These are phyloP conservation scores for Beta vulgaris DNA, from an alignment of 148 eudicot species.

Conservation along the genomic window DNA sequence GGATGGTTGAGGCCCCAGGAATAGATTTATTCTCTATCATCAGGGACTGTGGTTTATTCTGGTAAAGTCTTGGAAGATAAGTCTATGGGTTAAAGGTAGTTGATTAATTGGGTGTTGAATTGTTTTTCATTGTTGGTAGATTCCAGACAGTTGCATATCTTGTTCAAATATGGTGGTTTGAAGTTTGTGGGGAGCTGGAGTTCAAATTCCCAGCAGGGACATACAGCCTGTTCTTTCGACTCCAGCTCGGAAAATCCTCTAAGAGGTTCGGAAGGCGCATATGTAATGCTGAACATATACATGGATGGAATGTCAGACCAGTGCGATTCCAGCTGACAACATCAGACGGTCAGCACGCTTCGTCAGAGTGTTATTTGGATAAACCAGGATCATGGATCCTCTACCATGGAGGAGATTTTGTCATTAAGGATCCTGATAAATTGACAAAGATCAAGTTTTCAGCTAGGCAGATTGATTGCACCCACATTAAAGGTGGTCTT, in stretches of 20 bases:
- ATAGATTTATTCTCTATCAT: no score
- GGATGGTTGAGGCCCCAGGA: no score
- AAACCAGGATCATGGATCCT: conserved; percentile 58
- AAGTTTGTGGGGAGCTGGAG: conserved; percentile 72
- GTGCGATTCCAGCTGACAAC: conserved; percentile 60
- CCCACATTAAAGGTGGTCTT: conserved; percentile 82
- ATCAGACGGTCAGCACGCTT: conserved; percentile 61
- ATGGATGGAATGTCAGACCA: conserved; percentile 78
- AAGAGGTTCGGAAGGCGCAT: conserved; percentile 55
- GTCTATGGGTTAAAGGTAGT: not conserved
- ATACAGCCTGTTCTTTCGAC: conserved; percentile 66
- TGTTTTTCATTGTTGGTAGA: conserved; percentile 31
- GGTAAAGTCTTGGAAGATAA: no score
- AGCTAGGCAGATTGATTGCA: conserved; percentile 83
- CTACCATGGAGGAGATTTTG: conserved; percentile 73
- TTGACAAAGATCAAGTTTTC: conserved; percentile 61
- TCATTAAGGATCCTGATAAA: conserved; percentile 40
- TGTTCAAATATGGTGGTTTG: conserved; percentile 91
- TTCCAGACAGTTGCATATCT: conserved; percentile 78
- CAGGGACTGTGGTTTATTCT: no score
- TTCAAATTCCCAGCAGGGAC: conserved; percentile 72
- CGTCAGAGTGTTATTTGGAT: conserved; percentile 44
- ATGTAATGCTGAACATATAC: conserved; percentile 52
- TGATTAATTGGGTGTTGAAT: conserved; percentile 8
- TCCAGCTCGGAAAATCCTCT: conserved; percentile 56